Evolutionary conservation across 306 rosid species (phyloP), one percentile per base, ranked within the genome.

Genomic region (Potentilla sterilis): DNA sequence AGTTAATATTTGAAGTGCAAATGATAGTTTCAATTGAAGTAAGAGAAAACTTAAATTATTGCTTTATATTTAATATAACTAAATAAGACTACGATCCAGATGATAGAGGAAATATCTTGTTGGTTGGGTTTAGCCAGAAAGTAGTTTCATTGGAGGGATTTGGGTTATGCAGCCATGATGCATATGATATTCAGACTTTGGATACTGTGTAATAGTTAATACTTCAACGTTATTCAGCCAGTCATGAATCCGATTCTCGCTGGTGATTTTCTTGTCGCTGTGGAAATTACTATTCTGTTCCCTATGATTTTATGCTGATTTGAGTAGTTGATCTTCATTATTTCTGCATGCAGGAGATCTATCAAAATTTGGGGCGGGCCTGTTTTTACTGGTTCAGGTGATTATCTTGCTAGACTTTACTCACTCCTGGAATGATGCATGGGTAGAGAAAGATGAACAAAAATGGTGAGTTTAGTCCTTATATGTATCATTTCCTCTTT

Each of bases 361-460:
- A 61, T 90, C 99, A 49, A 90, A 86, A 82, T 95, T 95, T 76
- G 99, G 99, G 47, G 99, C 99, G 43, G 99, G 97, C 42, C 77
- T 90, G 74, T 92, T 95, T 83, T 86, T 95, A 81, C 90, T 95
- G 84, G 86, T 92, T 78, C 99, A 95, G 89, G 97, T 95, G 81
- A 28, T 95, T 67, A 85, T 95, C 75, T 85, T 95, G 77, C 89
- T 95, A 37, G 99, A 95, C 83, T 92, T 80, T 79, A 86, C 93
- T 9, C 97, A 95, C 83, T 6, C 84, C 61, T 95, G 99, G 99
- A 95, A 95, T 81, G 99, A 95, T 72, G 85, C 97, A 59, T 95
- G 99, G 97, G 93, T 89, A 69, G 99, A 84, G 83, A 95, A 95
- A 86, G 97, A 92, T 75, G 99, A 95, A 62, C 96, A 81, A 70